Percentiles rank a stretch among this genome's conserved stretches.
Conservation (phyloP, 1,284 basidiomycete genomes). For the Blastosporella zonata region DNA sequence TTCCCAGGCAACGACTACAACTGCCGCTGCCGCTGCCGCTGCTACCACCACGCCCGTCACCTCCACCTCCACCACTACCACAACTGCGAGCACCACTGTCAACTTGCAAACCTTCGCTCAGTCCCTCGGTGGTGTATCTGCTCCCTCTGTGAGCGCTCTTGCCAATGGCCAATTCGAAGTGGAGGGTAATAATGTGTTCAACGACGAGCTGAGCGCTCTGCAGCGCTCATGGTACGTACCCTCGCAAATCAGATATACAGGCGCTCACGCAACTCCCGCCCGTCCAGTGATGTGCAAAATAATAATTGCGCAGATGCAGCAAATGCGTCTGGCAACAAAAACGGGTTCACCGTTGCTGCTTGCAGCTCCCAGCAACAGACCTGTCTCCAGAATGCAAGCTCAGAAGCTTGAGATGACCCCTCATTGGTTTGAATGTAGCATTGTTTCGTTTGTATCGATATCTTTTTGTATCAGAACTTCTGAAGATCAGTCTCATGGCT, state of each 20-base stretch:
- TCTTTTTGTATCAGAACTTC: slow-evolving; percentile 2
- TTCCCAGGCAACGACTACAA: background rate
- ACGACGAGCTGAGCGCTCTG: slow-evolving; percentile 33
- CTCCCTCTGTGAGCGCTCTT: slow-evolving; percentile 33
- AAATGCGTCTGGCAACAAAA: slow-evolving; percentile 38
- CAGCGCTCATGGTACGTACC: slow-evolving; percentile 37
- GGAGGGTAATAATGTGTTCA: slow-evolving; percentile 32
- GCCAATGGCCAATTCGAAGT: slow-evolving; percentile 37
- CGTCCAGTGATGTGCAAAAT: slow-evolving; percentile 39
- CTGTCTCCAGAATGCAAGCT: slow-evolving; percentile 27
- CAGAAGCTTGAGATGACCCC: slow-evolving; percentile 4
- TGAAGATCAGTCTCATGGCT: background rate
- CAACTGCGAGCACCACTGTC: slow-evolving; percentile 14
- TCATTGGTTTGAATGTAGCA: slow-evolving; percentile 1
- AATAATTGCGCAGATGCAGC: slow-evolving; percentile 45
- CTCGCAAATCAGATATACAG: background rate
- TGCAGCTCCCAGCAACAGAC: slow-evolving; percentile 35
- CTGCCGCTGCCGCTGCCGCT: slow-evolving; percentile 1
- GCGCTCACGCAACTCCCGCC: background rate
- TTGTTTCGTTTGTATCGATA: slow-evolving; percentile 14
- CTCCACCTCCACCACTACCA: slow-evolving; percentile 1
- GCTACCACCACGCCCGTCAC: slow-evolving; percentile 3
- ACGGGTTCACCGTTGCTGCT: slow-evolving; percentile 37
- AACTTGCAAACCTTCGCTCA: slow-evolving; percentile 37
- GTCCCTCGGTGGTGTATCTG: slow-evolving; percentile 34